Percentiles rank a stretch among this genome's conserved stretches.
Evolutionary conservation across 2,329 filamentous ascomycete genomes (phyloP).

Genomic region (Fonsecaea monophora): DNA sequence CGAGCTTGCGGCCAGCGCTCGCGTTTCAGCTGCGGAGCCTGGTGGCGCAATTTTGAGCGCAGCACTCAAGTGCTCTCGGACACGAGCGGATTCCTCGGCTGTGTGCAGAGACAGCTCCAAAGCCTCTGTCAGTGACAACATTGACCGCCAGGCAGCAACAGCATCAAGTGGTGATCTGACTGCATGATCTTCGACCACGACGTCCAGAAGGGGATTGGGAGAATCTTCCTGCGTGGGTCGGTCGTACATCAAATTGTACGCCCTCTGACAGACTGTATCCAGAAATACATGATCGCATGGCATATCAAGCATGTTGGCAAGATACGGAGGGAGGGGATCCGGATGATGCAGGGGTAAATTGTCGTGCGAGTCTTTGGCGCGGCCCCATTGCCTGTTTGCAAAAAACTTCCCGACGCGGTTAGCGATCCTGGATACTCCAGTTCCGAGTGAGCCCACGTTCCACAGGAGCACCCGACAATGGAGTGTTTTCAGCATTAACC

Average conservation of each 20-base stretch:
- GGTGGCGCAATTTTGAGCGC: conserved; percentile 78
- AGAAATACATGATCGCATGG: conserved; percentile 84
- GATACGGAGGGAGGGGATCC: conserved; percentile 76
- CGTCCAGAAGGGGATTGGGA: conserved; percentile 75
- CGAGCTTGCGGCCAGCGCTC: conserved; percentile 65
- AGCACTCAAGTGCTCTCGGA: conserved; percentile 66
- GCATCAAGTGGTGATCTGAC: conserved; percentile 88
- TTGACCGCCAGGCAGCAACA: conserved; percentile 90
- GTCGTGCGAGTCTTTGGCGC: conserved; percentile 47
- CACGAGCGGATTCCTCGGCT: conserved; percentile 51
- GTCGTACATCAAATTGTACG: conserved; percentile 90
- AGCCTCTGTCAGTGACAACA: conserved; percentile 71
- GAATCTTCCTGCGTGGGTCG: conserved; percentile 70
- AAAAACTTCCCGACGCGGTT: conserved; percentile 75
- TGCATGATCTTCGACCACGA: conserved; percentile 82
- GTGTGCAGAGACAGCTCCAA: conserved; percentile 67
- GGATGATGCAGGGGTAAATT: conserved; percentile 60
- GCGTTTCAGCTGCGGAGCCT: conserved; percentile 72
- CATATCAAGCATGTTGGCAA: conserved; percentile 75
- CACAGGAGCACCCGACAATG: conserved; percentile 90
- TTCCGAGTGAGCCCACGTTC: conserved; percentile 72
- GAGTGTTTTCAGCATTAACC: conserved; percentile 89
- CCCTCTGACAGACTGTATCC: conserved; percentile 78
- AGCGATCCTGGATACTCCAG: conserved; percentile 68
- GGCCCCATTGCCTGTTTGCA: conserved; percentile 78